phyloP scores from a whole-genome alignment of 2,329 filamentous ascomycete genomes.

The Botrytis fragariae region DNA sequence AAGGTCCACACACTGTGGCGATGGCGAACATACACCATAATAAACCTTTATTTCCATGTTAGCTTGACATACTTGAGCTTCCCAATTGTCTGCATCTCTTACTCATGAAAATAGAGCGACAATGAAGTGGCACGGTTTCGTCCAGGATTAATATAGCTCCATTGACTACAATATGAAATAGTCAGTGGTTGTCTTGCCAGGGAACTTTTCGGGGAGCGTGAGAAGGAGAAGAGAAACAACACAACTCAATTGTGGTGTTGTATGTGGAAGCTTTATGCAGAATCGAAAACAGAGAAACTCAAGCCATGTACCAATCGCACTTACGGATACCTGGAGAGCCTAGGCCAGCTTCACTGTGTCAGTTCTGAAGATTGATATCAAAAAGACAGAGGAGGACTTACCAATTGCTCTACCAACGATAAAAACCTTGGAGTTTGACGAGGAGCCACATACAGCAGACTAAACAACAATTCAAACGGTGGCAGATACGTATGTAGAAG shows the following conservation, averaged over 20 bases:
- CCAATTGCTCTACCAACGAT: constrained; percentile 40
- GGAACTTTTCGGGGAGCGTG: neutral
- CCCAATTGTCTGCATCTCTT: neutral
- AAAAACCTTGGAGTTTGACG: constrained; percentile 38
- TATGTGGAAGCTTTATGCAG: neutral
- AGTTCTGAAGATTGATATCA: neutral
- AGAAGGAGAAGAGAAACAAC: too few relatives aligned
- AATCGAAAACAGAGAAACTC: neutral
- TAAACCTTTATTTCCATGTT: neutral
- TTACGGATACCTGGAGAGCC: constrained; percentile 29
- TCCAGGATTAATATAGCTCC: constrained; percentile 34
- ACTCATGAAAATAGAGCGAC: constrained; percentile 21
- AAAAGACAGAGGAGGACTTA: constrained; percentile 16
- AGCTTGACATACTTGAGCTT: neutral
- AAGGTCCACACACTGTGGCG: constrained; percentile 30
- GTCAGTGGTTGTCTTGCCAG: neutral
- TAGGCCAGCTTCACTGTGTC: constrained; percentile 26
- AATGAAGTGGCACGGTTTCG: constrained; percentile 22
- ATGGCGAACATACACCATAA: constrained; percentile 48
- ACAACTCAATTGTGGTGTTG: neutral
- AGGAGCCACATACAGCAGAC: constrained; percentile 38
- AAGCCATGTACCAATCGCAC: too few relatives aligned
- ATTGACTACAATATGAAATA: neutral
- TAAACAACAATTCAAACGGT: constrained; percentile 21
- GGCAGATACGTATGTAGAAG: neutral